A percentile compares a stretch with the other conserved stretches of the same genome.
These are phyloP conservation scores for Solanum hybrid DNA, from an alignment of 305 asterid species.

Conservation along the genomic window DNA sequence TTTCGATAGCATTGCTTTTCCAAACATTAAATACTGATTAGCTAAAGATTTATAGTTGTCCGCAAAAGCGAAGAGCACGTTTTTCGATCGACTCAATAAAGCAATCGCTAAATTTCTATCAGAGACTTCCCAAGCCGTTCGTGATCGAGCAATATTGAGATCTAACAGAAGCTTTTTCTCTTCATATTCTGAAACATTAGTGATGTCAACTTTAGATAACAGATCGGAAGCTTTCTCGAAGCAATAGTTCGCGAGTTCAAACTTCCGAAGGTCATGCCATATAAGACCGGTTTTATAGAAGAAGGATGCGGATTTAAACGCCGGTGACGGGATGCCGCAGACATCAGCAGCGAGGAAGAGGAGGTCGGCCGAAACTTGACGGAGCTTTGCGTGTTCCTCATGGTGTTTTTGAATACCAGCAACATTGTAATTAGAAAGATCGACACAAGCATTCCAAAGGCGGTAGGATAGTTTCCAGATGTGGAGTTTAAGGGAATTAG, in stretches of 20 bases:
- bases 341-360: slow-evolving; percentile 55
- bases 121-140: slow-evolving; percentile 70
- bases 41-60: slow-evolving; percentile 59
- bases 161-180: slow-evolving; percentile 63
- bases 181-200: slow-evolving; percentile 36
- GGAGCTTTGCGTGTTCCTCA: slow-evolving; percentile 75
- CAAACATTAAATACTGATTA: slow-evolving; percentile 66
- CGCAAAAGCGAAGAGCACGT: slow-evolving; percentile 50
- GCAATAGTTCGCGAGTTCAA: slow-evolving; percentile 68
- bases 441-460: slow-evolving; percentile 90
- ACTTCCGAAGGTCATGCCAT: slow-evolving; percentile 57
- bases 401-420: slow-evolving; percentile 20
- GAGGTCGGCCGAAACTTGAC: slow-evolving; percentile 76
- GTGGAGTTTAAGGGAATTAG: slow-evolving; percentile 52
- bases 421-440: slow-evolving; percentile 48
- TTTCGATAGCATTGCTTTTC: slow-evolving; percentile 48
- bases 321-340: slow-evolving; percentile 68
- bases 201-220: slow-evolving; percentile 42
- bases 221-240: slow-evolving; percentile 89
- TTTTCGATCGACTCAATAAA: slow-evolving; percentile 69
- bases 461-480: slow-evolving; percentile 93
- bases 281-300: slow-evolving; percentile 72
- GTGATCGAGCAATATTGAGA: slow-evolving; percentile 68
- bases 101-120: slow-evolving; percentile 62
- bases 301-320: slow-evolving; percentile 63